Percentiles rank a stretch among this genome's conserved stretches.
Evolutionary conservation across 495 filamentous ascomycete species (phyloP).

Genomic region (Friedmanniomyces simplex): DNA sequence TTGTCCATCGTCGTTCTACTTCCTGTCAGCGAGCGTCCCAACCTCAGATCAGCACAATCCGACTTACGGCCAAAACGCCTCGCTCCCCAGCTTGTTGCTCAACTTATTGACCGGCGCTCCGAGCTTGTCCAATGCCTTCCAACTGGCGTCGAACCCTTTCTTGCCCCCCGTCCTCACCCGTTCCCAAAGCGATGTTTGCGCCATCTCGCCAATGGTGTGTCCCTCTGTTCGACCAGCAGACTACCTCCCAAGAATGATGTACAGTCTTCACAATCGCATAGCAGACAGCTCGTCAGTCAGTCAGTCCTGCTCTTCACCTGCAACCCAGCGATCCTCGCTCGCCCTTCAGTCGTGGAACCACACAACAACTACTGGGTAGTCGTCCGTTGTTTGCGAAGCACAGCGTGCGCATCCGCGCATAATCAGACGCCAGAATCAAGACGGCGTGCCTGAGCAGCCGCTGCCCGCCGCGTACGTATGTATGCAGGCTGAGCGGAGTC

Average conservation of each 20-base stretch:
- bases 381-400: not conserved
- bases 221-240: not conserved
- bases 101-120: conserved; percentile 61
- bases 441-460: not conserved
- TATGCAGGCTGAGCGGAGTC: not conserved
- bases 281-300: not conserved
- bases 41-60: no score
- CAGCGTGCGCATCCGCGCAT: not conserved
- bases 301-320: no score
- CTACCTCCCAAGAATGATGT: not conserved
- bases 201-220: conserved; percentile 1
- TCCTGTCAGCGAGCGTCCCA: no score
- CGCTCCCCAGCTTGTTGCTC: conserved; percentile 60
- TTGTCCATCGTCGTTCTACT: conserved; percentile 67
- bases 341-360: no score
- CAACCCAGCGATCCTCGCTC: no score
- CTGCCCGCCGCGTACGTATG: not conserved
- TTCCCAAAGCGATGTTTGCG: conserved; percentile 22
- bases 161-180: conserved; percentile 36
- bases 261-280: not conserved
- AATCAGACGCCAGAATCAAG: no score
- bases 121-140: conserved; percentile 38
- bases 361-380: no score
- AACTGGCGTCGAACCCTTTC: conserved; percentile 40
- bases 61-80: conserved; percentile 80